These are phyloP conservation scores for Trichoderma cornu-damae DNA, from an alignment of 2,329 filamentous ascomycete species.

Conservation along the genomic window DNA sequence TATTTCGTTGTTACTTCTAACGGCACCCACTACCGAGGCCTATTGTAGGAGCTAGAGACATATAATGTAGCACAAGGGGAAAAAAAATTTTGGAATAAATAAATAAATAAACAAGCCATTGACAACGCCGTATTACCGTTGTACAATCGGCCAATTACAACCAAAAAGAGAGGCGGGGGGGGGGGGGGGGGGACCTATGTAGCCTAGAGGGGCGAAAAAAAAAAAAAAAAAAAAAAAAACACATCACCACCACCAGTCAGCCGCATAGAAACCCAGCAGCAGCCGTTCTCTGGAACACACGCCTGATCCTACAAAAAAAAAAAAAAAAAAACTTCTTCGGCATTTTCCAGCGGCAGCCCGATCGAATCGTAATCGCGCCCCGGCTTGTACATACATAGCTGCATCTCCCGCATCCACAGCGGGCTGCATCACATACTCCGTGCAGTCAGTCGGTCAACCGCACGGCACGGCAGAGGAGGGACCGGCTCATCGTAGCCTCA, in stretches of 20 bases:
- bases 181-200: background rate
- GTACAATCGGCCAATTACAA: conserved; percentile 2
- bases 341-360: background rate
- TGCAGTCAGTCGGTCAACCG: background rate
- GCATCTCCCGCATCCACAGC: background rate
- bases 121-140: too few species aligned
- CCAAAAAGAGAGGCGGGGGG: background rate
- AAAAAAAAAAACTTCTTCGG: background rate
- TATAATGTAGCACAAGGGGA: too few species aligned
- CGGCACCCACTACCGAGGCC: conserved; percentile 8
- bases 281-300: background rate
- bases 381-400: background rate
- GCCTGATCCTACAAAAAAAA: background rate
- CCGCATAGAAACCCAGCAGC: too few species aligned
- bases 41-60: too few species aligned
- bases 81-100: too few species aligned
- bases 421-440: too few species aligned
- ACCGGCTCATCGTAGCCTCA: too few species aligned
- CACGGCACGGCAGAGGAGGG: too few species aligned
- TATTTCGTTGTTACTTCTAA: background rate
- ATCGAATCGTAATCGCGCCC: background rate
- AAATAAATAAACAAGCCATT: too few species aligned
- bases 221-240: background rate
- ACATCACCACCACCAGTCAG: too few species aligned
- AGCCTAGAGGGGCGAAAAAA: background rate